Percentiles rank a stretch among this genome's conserved stretches.
These are phyloP conservation scores for Hypomyces perniciosus DNA, from an alignment of 2,329 filamentous ascomycete species.

Conservation along the genomic window DNA sequence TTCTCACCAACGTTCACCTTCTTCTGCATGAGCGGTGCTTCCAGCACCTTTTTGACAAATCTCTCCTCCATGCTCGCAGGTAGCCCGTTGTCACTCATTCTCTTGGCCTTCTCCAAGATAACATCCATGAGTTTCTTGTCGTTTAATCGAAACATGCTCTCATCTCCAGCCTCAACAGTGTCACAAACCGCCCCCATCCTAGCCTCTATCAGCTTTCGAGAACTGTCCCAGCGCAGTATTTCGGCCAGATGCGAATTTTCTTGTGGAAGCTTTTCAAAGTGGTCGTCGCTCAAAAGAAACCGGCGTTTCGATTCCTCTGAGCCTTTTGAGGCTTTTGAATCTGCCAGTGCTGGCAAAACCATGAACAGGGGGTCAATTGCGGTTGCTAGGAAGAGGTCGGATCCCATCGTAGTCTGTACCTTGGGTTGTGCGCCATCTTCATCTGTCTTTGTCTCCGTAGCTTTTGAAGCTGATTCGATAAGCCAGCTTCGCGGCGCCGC, in stretches of 20 bases:
- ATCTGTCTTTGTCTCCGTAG: constrained; percentile 15
- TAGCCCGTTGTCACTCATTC: constrained; percentile 58
- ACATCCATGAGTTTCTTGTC: constrained; percentile 61
- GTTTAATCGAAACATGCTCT: constrained; percentile 77
- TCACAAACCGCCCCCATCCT: constrained; percentile 72
- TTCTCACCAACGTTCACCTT: constrained; percentile 34
- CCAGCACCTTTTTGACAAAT: constrained; percentile 70
- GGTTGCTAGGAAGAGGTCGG: constrained; percentile 79
- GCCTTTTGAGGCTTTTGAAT: constrained; percentile 34
- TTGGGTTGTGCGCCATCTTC: constrained; percentile 17
- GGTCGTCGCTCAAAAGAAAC: constrained; percentile 65
- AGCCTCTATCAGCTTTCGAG: constrained; percentile 50
- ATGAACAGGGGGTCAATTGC: constrained; percentile 80
- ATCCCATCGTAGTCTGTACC: constrained; percentile 49
- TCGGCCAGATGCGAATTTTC: constrained; percentile 52
- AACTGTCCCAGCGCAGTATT: constrained; percentile 45
- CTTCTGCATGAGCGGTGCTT: constrained; percentile 65
- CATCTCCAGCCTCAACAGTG: constrained; percentile 73
- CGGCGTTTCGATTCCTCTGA: constrained; percentile 50
- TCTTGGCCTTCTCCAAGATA: constrained; percentile 64
- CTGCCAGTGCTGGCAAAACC: constrained; percentile 63
- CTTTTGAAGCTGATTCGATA: constrained; percentile 33
- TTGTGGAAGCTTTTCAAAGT: constrained; percentile 57
- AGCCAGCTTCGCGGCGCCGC: constrained; percentile 57
- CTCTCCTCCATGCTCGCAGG: constrained; percentile 79